Base-by-base conservation (phyloP, 176 grass and related monocot genomes). In the Aegilops speltoides region DNA sequence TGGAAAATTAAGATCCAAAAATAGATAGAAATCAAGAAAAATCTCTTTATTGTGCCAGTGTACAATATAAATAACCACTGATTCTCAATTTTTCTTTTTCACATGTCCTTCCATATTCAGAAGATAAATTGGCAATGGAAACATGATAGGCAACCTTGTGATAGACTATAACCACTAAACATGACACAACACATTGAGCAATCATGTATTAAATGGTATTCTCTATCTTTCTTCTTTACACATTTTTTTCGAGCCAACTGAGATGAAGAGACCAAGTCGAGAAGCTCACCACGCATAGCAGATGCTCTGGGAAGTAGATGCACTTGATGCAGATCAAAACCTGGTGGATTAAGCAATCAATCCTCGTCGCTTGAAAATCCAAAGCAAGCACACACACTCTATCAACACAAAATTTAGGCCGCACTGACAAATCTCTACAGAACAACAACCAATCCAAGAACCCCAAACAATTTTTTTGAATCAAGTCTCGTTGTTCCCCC, bases 261-360 rank as follows among this genome's bases (percentile, higher is more conserved):
- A 43, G 34, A 81, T 2, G 31, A 57, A 15, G 1, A 25, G 1
- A 12, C 57, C 19, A 81, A 78, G 67, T 13, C 10, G 22, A 81
- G 87, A 91, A 80, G 70, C 76, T 90, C 87, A 98, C 96, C 90
- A 96, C 93, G 33, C 96, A 98, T 26, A 94, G 86, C 88, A 94
- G 90, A 88, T n/a, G n/a, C n/a, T n/a, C n/a, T n/a, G n/a, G n/a
- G n/a, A n/a, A n/a, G n/a, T n/a, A n/a, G n/a, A n/a, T 98, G 90
- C 96, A 98, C 89, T 94, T 87, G 8, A 92, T 93, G n/a, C 96
- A 98, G 23, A 98, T 93, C 6, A 90, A 91, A 68, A 94, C 93
- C 84, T 98, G 90, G 88, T 96, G 96, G 68, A 98, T 90, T 78
- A 98, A 98, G 82, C 96, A 98, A 86, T 98, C 96, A 77, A 95